Conservation (phyloP, 371 early-diverging fungal genomes). For the Capniomyces stellatus region DNA sequence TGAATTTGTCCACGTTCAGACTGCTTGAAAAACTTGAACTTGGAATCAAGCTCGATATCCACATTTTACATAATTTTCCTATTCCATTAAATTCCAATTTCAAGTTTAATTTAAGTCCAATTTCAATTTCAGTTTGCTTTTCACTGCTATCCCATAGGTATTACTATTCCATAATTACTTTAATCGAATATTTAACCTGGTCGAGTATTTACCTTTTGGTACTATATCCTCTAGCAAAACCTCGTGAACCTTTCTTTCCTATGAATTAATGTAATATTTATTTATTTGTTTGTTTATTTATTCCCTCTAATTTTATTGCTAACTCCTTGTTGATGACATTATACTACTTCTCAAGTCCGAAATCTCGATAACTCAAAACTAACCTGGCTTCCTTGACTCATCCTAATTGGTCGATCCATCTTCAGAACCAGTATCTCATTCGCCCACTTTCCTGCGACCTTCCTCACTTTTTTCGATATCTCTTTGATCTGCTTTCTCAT, state of each 20-base stretch:
- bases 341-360: too few species aligned
- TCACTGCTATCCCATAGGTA: not conserved
- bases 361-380: too few species aligned
- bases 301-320: too few species aligned
- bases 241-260: too few species aligned
- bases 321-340: too few species aligned
- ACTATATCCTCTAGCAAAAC: too few species aligned
- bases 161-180: too few species aligned
- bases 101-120: not conserved
- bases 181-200: too few species aligned
- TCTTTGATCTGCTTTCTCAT: constrained; percentile 9
- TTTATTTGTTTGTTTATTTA: too few species aligned
- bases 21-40: constrained; percentile 14
- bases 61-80: constrained; percentile 18
- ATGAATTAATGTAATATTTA: too few species aligned
- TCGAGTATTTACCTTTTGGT: too few species aligned
- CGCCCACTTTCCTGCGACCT: constrained; percentile 16
- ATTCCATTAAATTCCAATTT: constrained; percentile 6
- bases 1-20: constrained; percentile 15
- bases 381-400: too few species aligned
- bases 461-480: constrained; percentile 18
- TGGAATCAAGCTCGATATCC: constrained; percentile 14
- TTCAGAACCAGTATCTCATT: constrained; percentile 18
- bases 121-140: not conserved
- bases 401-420: constrained; percentile 5